Evolutionary conservation across 2,329 filamentous ascomycete genomes (phyloP), one percentile per base, ranked within the genome.

Genomic region (Pseudogymnoascus sp.): DNA sequence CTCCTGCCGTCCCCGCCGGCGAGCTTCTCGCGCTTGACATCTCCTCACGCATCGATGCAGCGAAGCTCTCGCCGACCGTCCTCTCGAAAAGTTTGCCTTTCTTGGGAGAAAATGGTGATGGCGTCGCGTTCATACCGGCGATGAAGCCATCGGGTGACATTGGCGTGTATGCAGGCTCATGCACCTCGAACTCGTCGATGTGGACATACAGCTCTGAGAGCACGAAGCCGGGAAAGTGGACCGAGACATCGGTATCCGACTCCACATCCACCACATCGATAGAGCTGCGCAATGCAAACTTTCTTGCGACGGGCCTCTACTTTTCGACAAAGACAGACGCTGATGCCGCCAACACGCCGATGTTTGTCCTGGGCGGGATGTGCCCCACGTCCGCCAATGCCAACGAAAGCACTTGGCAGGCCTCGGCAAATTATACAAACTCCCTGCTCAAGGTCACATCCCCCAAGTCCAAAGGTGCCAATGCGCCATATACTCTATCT

Each of bases 311-410:
- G 7, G 83, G 62, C 13, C 70, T 73, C 59, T 67, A 63, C 44
- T 73, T 73, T 61, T 71, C 71, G 5, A 66, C 64, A 10, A 33
- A 70, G 0, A 67, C 70, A 10, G 50, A 67, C 8, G 66, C 65
- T n/a, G 68, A 71, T 65, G 66, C 66, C 29, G 68, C 68, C 15
- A 41, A 69, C 24, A 67, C 68, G 70, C 67, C 65, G 26, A 71
- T 75, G 47, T 73, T 75, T 59, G 63, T 70, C 31, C 97, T 96
- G 73, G 93, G 92, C 36, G 93, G 93, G 67, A 96, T 97, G 91
- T 97, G 93, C 69, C 87, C 88, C 2, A 73, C 73, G 6, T 71
- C 73, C n/a, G 73, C 76, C 17, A 71, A 74, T 15, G 69, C 75
- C 5, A 78, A 78, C 31, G 67, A 70, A 1, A 69, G 73, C 1